Percentiles rank a stretch among this genome's conserved stretches.
Evolutionary conservation across 345 rosid genomes (phyloP).

Genomic region (Eucalyptus brandiana): DNA sequence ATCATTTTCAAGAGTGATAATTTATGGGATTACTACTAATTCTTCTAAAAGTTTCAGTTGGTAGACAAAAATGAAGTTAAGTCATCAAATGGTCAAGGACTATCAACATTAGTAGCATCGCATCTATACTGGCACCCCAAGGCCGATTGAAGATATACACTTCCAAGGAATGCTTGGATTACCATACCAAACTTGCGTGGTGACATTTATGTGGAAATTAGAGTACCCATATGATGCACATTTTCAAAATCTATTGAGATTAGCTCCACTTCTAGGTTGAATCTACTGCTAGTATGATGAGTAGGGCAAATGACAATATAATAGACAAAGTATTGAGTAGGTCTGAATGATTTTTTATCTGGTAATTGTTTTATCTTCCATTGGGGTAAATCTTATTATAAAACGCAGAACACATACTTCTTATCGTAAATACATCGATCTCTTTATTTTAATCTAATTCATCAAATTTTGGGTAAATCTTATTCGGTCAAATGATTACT

Average conservation of each 20-base stretch:
- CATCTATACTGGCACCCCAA: not conserved
- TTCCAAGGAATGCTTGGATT: not conserved
- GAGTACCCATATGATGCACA: not conserved
- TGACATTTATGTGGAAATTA: not conserved
- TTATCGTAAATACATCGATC: not conserved
- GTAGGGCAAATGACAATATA: not conserved
- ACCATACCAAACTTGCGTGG: not conserved
- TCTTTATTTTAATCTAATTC: not conserved
- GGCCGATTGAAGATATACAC: not conserved
- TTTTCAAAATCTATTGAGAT: not conserved
- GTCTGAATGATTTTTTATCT: not conserved
- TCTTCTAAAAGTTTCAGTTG: not conserved
- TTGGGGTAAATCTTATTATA: not conserved
- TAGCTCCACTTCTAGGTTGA: not conserved
- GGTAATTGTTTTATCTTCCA: not conserved
- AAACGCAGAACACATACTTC: not conserved
- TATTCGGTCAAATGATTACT: not conserved
- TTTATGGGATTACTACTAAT: rapidly evolving
- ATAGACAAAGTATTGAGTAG: not conserved
- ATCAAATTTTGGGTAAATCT: not conserved
- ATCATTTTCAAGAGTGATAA: not conserved
- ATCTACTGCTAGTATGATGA: not conserved
- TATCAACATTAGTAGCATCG: not conserved
- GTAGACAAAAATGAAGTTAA: not conserved
- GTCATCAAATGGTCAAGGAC: not conserved